Conservation (phyloP, 140 eudicot genomes). For the Flaveria floridana region DNA sequence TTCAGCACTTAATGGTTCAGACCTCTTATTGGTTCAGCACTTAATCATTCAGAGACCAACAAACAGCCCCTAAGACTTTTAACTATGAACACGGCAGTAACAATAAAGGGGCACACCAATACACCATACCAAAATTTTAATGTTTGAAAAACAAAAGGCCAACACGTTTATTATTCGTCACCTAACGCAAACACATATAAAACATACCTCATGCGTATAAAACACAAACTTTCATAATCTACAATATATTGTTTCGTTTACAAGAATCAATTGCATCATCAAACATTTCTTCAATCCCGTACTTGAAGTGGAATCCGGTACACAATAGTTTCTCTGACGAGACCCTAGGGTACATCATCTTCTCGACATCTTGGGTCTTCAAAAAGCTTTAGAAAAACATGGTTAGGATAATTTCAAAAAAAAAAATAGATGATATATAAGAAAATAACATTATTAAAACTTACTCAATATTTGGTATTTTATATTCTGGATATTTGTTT, state of each 20-base stretch:
- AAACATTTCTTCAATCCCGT: slow-evolving; percentile 53
- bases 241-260: slow-evolving; percentile 34
- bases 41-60: too few species aligned
- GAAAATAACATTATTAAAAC: not conserved
- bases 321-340: slow-evolving; percentile 43
- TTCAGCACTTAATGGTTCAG: too few species aligned
- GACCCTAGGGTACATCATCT: slow-evolving; percentile 16
- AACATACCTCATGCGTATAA: too few species aligned
- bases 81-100: too few species aligned
- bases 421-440: not conserved
- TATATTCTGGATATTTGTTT: slow-evolving; percentile 40
- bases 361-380: slow-evolving; percentile 15
- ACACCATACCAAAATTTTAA: too few species aligned
- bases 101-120: too few species aligned
- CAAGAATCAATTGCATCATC: slow-evolving; percentile 55
- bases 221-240: not conserved
- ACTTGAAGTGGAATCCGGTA: slow-evolving; percentile 44
- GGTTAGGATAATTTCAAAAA: not conserved
- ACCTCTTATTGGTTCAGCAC: too few species aligned
- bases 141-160: too few species aligned
- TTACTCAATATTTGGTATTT: slow-evolving; percentile 40
- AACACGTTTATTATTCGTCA: too few species aligned
- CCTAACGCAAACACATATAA: too few species aligned
- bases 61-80: too few species aligned
- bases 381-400: slow-evolving; percentile 21